Percentiles rank a stretch among this genome's conserved stretches.
Conservation (phyloP, 768 basidiomycete species). For the Boletales sp. region DNA sequence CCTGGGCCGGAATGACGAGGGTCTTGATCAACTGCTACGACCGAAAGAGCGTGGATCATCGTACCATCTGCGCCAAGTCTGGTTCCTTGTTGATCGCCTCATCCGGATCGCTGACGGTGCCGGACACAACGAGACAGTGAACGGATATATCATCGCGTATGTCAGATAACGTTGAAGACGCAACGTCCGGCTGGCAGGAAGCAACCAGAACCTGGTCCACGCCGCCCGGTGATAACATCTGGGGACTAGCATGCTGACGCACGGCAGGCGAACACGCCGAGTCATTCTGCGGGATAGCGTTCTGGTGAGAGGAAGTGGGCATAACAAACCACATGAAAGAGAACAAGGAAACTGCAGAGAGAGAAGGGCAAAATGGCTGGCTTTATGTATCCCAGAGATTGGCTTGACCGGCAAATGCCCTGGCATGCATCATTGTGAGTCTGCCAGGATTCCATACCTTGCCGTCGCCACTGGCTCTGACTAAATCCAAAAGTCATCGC, state of each 20-base stretch:
- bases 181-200: background rate
- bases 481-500: background rate
- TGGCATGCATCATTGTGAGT: too few relatives aligned
- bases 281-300: background rate
- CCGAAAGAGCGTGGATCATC: slow-evolving; percentile 2
- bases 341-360: slow-evolving; percentile 1
- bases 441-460: too few relatives aligned
- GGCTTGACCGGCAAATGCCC: too few relatives aligned
- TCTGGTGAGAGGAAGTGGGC: background rate
- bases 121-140: background rate
- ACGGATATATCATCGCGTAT: background rate
- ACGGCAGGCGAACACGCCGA: background rate
- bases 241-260: background rate
- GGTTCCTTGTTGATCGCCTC: background rate
- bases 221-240: background rate
- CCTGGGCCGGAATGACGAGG: background rate
- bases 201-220: background rate
- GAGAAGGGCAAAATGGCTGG: background rate
- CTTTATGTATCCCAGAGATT: slow-evolving; percentile 8
- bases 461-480: background rate
- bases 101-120: background rate
- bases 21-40: slow-evolving; percentile 4
- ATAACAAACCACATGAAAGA: background rate
- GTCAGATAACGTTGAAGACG: background rate
- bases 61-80: slow-evolving; percentile 1